Conservation (phyloP, 2,329 filamentous ascomycete species). For the Biscogniauxia marginata region DNA sequence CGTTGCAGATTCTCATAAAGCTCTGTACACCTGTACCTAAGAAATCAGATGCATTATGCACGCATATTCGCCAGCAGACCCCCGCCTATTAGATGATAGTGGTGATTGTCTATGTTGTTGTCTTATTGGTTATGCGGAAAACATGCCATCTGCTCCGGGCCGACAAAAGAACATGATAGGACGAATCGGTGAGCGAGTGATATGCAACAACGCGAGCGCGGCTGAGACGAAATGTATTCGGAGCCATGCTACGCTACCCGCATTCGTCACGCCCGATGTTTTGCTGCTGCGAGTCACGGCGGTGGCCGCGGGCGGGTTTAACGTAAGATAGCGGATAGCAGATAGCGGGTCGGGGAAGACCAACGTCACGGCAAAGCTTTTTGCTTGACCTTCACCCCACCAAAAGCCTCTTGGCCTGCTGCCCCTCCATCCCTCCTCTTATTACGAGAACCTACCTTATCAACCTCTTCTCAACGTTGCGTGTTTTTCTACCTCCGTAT, state of each 20-base stretch:
- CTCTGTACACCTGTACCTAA: not conserved
- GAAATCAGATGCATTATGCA: not conserved
- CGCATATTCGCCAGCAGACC: not conserved
- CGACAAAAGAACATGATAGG: conserved; percentile 5
- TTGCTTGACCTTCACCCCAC: conserved; percentile 18
- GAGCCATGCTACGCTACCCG: not conserved
- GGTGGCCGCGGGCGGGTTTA: not conserved
- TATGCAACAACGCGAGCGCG: not conserved
- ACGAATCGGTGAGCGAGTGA: conserved; percentile 2
- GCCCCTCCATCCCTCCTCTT: conserved; percentile 20
- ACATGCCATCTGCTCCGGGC: not conserved
- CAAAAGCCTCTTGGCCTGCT: conserved; percentile 12
- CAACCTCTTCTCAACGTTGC: conserved; percentile 16
- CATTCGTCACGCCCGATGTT: not conserved
- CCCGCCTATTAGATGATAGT: not conserved
- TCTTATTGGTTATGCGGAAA: not conserved
- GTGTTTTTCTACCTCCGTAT: conserved; percentile 24
- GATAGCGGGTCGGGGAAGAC: too few species aligned
- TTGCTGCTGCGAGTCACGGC: not conserved
- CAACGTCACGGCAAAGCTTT: not conserved
- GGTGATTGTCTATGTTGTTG: not conserved
- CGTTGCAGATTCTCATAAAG: not conserved
- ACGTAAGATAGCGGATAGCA: not conserved
- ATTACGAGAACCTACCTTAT: conserved; percentile 6
- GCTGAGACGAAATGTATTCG: conserved; percentile 14